Base-by-base conservation (phyloP, 139 green algal species). In the Chlamydomonas sp. region DNA sequence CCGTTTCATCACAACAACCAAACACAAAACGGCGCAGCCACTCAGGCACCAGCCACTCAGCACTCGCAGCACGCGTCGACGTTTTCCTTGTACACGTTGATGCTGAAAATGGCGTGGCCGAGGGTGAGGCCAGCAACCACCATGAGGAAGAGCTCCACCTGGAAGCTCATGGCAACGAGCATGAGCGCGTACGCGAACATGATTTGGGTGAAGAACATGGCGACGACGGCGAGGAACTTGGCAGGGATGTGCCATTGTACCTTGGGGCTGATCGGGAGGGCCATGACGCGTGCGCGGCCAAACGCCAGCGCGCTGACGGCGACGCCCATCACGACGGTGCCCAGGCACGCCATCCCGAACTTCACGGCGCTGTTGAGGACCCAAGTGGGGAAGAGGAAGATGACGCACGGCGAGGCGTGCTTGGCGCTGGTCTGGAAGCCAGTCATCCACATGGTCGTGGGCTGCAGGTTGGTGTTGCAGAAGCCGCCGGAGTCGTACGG, bases 361-460 rank as follows among this genome's bases (percentile, higher is more conserved):
- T 78, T 78, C 57, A 66, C 65, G 1, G 4, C 2, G 2, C 24
- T 70, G 58, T 70, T 36, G 28, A 78, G 66, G 22, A 72, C 65
- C 73, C 73, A 78, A 58, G 69, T 57, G 1, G 50, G 54, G 43
- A 78, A 78, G 3, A 78, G 66, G 58, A 71, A 78, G 16, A 73
- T 58, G 33, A 78, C 66, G 66, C 73, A 78, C 1, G 71, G 50
- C 26, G 34, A 64, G 16, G 16, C 54, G 26, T n/a, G 54, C 47
- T 28, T 16, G 47, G 47, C 47, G 22, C 20, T 57, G 13, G 34
- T 26, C 58, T 73, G 65, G 58, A 78, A 78, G 2, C 73, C 73
- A 16, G 73, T 70, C 73, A 78, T 78, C 73, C 73, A 78, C 73
- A 78, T 78, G 10, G 58, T 78, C 24, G 66, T 73, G 1, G 73